These are phyloP conservation scores for Fagopyrum esculentum DNA, from an alignment of 148 eudicot species.

Conservation along the genomic window DNA sequence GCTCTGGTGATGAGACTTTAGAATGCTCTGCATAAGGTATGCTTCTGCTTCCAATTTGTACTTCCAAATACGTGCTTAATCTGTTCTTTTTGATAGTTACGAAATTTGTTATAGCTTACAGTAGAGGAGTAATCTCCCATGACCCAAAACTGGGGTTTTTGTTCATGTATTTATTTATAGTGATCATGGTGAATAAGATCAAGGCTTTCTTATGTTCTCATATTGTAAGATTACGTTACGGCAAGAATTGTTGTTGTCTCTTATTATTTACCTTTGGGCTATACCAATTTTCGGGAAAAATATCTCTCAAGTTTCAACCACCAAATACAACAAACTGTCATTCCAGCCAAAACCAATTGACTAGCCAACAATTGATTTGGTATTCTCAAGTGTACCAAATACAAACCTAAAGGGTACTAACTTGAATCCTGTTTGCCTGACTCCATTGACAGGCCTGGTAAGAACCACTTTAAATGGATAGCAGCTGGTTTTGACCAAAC, in stretches of 20 bases:
- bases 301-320: no score
- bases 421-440: neutral
- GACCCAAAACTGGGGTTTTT: constrained; percentile 6
- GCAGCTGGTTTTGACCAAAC: neutral
- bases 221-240: neutral
- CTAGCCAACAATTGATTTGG: no score
- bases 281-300: no score
- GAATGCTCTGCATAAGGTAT: constrained; percentile 12
- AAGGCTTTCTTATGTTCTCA: neutral
- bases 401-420: neutral
- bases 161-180: neutral
- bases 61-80: constrained; percentile 2
- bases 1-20: constrained; percentile 4
- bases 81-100: neutral
- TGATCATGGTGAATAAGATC: neutral
- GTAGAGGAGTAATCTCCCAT: neutral
- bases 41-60: constrained; percentile 1
- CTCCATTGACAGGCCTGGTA: neutral
- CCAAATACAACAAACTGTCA: no score
- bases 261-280: no score
- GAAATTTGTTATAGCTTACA: neutral
- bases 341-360: no score
- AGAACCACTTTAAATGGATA: neutral
- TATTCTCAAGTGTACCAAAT: no score
- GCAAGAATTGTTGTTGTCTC: neutral